Conservation (phyloP, 139 green algal genomes). For the Deuterostichococcus epilithicus region DNA sequence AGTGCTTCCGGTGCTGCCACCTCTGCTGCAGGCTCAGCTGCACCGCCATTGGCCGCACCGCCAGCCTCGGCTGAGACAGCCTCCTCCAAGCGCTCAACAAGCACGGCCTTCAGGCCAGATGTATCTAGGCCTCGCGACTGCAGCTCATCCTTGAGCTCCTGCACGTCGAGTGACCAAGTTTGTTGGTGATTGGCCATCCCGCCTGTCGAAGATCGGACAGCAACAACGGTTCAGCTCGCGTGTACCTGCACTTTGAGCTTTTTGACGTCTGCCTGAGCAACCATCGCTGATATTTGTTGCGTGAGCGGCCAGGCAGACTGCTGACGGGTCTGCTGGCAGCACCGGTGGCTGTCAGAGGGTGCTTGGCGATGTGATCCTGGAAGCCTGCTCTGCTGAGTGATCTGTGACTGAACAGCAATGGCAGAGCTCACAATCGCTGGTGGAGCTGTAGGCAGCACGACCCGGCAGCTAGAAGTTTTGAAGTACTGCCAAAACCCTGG, state of each 20-base stretch:
- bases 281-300: not conserved
- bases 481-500: too few species aligned
- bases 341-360: too few species aligned
- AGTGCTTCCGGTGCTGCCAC: not conserved
- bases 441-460: too few species aligned
- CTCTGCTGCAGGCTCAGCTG: not conserved
- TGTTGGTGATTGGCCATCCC: not conserved
- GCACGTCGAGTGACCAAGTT: not conserved
- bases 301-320: not conserved
- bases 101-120: slow-evolving; percentile 6
- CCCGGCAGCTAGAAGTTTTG: too few species aligned
- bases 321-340: too few species aligned
- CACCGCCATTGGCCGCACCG: not conserved
- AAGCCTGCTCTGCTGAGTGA: too few species aligned
- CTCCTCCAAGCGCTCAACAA: slow-evolving; percentile 6
- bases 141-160: slow-evolving; percentile 16
- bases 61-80: not conserved
- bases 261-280: slow-evolving; percentile 5
- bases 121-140: slow-evolving; percentile 1
- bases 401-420: too few species aligned
- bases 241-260: slow-evolving; percentile 8
- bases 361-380: too few species aligned
- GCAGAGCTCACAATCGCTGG: too few species aligned
- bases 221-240: not conserved
- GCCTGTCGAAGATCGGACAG: not conserved